Percentiles rank a stretch among this genome's conserved stretches.
These are phyloP conservation scores for Chimonanthus praecox DNA, from an alignment of 164 flowering plant species.

Conservation along the genomic window DNA sequence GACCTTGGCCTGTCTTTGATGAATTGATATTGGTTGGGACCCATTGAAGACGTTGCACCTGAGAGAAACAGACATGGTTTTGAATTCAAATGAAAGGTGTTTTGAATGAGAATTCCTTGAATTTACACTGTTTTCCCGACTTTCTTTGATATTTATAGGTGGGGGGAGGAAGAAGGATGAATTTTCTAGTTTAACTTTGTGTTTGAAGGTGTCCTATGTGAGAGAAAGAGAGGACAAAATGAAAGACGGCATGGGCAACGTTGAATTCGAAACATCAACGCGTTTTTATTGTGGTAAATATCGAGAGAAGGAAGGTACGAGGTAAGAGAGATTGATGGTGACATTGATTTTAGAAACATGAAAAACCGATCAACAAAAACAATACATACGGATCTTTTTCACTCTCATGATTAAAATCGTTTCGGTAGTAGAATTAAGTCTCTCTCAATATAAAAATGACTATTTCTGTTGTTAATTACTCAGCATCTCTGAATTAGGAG, in stretches of 20 bases:
- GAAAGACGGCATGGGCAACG: not conserved
- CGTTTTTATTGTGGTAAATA: conserved; percentile 1
- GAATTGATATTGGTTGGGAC: not conserved
- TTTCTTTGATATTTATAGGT: not conserved
- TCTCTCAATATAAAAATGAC: too few relatives aligned
- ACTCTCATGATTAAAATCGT: too few relatives aligned
- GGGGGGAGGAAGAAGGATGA: not conserved
- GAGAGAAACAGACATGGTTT: not conserved
- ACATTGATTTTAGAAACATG: too few relatives aligned
- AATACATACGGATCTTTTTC: too few relatives aligned
- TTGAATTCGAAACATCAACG: not conserved
- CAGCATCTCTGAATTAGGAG: too few relatives aligned
- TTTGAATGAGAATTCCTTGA: not conserved
- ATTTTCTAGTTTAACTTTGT: not conserved
- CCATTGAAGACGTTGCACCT: not conserved
- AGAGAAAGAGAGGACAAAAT: not conserved
- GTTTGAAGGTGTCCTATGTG: not conserved
- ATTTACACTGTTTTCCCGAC: not conserved
- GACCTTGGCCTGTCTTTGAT: not conserved
- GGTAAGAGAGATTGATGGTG: not conserved
- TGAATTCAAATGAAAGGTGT: too few relatives aligned
- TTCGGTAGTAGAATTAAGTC: too few relatives aligned
- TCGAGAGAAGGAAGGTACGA: not conserved
- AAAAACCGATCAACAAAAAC: too few relatives aligned
- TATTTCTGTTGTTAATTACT: too few relatives aligned